A percentile compares a stretch with the other conserved stretches of the same genome.
phyloP scores from a whole-genome alignment of 2,329 filamentous ascomycete species.

The Epichloe amarillans region DNA sequence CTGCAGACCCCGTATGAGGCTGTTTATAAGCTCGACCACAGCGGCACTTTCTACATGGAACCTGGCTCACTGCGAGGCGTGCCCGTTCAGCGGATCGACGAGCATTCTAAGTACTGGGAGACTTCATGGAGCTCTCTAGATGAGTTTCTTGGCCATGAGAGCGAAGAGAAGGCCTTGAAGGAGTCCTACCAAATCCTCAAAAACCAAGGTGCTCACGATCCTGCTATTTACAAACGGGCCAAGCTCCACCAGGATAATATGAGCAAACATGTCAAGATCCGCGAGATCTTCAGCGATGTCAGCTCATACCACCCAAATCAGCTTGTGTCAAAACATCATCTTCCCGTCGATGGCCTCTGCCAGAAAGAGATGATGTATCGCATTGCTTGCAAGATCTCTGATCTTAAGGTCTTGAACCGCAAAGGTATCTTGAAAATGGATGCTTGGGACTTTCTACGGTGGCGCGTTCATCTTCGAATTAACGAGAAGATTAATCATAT shows the following conservation, averaged over 20 bases:
- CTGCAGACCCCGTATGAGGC: constrained; percentile 4
- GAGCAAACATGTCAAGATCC: constrained; percentile 20
- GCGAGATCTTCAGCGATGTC: constrained; percentile 19
- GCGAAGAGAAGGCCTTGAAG: constrained; percentile 11
- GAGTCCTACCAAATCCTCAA: constrained; percentile 1
- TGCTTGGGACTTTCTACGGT: constrained; percentile 25
- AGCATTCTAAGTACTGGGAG: constrained; percentile 19
- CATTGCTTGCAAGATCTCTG: constrained; percentile 20
- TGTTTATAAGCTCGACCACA: constrained; percentile 11
- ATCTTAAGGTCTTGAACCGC: constrained; percentile 15
- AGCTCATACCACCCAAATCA: constrained; percentile 24
- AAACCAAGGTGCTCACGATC: constrained; percentile 5
- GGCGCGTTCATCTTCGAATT: constrained; percentile 16
- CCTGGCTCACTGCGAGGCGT: constrained; percentile 15
- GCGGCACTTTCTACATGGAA: constrained; percentile 12
- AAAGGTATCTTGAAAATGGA: constrained; percentile 20
- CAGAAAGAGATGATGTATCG: constrained; percentile 22
- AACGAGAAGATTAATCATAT: constrained; percentile 2
- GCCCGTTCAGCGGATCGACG: constrained; percentile 16
- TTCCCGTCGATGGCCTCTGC: constrained; percentile 20
- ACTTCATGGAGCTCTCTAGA: constrained; percentile 18
- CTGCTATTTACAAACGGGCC: constrained; percentile 1
- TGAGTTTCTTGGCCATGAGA: constrained; percentile 14
- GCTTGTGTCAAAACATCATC: constrained; percentile 18
- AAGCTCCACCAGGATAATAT: constrained; percentile 19